phyloP scores from a whole-genome alignment of 768 basidiomycete species.

The Amanita brunnescens region DNA sequence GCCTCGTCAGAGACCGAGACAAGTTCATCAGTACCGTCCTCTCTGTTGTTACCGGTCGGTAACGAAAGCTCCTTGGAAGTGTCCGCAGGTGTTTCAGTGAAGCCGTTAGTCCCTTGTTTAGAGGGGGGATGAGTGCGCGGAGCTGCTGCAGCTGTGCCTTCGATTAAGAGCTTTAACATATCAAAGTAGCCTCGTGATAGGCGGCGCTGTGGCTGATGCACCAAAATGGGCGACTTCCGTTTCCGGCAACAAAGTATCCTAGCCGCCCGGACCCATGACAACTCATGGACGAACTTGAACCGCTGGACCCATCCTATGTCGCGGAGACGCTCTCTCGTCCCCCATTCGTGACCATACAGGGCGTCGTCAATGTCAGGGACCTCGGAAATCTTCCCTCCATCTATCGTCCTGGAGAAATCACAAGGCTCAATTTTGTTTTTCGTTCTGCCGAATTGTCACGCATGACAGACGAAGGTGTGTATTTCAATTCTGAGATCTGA shows the following conservation, averaged over 20 bases:
- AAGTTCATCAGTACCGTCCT: not conserved
- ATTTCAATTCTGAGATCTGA: no score
- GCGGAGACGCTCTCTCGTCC: conserved; percentile 53
- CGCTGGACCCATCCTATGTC: conserved; percentile 61
- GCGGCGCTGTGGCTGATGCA: no score
- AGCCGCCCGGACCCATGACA: conserved; percentile 4
- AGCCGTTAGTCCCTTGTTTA: not conserved
- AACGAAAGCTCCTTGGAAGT: not conserved
- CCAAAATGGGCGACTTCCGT: not conserved
- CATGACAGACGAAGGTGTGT: conserved; percentile 61
- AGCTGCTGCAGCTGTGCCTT: not conserved
- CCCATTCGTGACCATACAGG: conserved; percentile 64
- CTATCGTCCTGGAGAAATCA: conserved; percentile 37
- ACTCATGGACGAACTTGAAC: conserved; percentile 44
- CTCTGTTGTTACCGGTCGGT: not conserved
- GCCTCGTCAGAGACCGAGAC: conserved; percentile 4
- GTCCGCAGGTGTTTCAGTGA: not conserved
- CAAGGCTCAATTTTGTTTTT: conserved; percentile 48
- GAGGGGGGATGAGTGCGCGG: not conserved
- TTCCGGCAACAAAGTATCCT: not conserved
- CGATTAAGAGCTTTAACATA: conserved; percentile 2
- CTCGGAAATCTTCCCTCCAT: conserved; percentile 54
- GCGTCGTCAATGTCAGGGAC: conserved; percentile 70
- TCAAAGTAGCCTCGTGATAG: no score
- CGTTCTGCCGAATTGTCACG: conserved; percentile 68